Base-by-base conservation (phyloP, 1,284 basidiomycete species). In the Cryptococcus sp. region DNA sequence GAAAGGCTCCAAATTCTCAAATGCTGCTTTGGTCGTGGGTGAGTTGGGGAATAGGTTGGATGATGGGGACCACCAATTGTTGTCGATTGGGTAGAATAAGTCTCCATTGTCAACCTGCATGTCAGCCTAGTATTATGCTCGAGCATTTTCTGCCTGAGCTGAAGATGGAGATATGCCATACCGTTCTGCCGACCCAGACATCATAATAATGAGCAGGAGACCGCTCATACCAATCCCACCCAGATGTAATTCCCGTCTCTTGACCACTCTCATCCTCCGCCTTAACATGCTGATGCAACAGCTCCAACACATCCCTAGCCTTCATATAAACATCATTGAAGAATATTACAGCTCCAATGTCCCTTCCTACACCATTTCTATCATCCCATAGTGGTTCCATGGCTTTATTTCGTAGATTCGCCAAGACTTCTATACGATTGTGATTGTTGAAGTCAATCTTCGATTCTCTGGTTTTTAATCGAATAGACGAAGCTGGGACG, bases 261-360 rank as follows among this genome's bases (percentile, higher is more conserved):
- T 46, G 48, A 10, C 54, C 45, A 9, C 41, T 34, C n/a, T 42
- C 45, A 22, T 52, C 54, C 21, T 63, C 61, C 7, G 59, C 57
- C 18, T 45, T 48, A 7, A 62, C 48, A 54, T 76, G 74, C 57
- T 71, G 68, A 52, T 72, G 69, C 37, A 76, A 48, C 43, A 74
- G 48, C 54, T 76, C 74, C 52, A 76, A 51, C 1, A 74, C 48
- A 50, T 74, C 70, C 22, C 53, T 55, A 7, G 73, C 70, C 14
- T 63, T 62, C 32, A 75, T 49, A 52, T 62, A 77, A 9, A 77
- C 73, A 53, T 77, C 74, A 52, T 77, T 76, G 57, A 76, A 71
- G 54, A 69, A 73, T 11, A 77, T 63, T 10, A 75, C 62, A 1
- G 72, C 64, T 3, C 52, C 56, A 2, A 64, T 64, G 25, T 64